phyloP scores from a whole-genome alignment of 192 early-diverging fungal genomes.

The Gonapodya prolifera region DNA sequence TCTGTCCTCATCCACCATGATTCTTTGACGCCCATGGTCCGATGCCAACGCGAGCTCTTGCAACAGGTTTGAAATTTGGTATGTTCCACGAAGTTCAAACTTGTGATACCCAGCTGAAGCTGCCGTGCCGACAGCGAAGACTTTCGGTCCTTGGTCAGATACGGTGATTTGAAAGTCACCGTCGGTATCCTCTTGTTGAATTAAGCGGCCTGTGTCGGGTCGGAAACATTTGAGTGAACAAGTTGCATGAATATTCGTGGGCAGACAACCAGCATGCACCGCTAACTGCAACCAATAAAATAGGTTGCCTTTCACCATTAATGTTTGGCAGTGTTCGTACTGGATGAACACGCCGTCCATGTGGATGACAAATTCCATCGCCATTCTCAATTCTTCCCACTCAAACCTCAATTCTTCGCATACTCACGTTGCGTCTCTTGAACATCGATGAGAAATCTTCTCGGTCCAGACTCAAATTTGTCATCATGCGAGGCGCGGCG shows the following conservation, averaged over 20 bases:
- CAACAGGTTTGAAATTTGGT: conserved; percentile 85
- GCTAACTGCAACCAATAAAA: neutral
- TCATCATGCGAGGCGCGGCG: conserved; percentile 34
- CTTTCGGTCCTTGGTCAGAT: conserved; percentile 81
- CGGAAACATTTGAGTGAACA: neutral
- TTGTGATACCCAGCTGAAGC: conserved; percentile 75
- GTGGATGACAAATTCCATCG: neutral
- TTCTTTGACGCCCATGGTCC: conserved; percentile 72
- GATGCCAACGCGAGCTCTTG: conserved; percentile 89
- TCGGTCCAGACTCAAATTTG: conserved; percentile 26
- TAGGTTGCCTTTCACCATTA: neutral
- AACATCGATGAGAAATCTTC: conserved; percentile 77
- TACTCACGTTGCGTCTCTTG: conserved; percentile 54
- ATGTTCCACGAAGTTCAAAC: conserved; percentile 86
- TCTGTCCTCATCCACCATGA: conserved; percentile 78
- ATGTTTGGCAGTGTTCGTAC: too few relatives aligned
- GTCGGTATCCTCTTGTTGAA: conserved; percentile 92
- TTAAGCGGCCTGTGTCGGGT: conserved; percentile 27
- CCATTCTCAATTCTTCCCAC: neutral
- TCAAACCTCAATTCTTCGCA: neutral
- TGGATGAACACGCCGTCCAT: neutral
- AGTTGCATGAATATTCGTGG: neutral
- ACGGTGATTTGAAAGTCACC: conserved; percentile 92
- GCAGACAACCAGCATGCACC: neutral
- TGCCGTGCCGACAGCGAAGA: conserved; percentile 70